A percentile compares a stretch with the other conserved stretches of the same genome.
Conservation (phyloP, 805 yeast genomes). For the Candida xyloterini region DNA sequence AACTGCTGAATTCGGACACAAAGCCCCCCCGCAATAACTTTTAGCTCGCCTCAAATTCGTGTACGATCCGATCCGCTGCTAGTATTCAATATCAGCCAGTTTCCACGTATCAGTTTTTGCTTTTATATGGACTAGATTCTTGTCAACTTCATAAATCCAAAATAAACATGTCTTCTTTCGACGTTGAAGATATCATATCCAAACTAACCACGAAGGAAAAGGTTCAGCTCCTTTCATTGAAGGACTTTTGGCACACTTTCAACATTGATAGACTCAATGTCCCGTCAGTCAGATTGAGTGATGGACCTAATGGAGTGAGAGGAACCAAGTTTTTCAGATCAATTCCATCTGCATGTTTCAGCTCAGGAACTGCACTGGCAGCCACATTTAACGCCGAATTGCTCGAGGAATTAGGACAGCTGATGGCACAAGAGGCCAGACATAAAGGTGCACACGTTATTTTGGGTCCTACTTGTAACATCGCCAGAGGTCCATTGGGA, state of each 20-base stretch:
- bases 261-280: conserved; percentile 34
- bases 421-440: conserved; percentile 46
- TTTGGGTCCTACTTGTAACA: conserved; percentile 39
- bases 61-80: too few species aligned
- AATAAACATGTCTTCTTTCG: conserved; percentile 13
- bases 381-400: conserved; percentile 43
- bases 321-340: conserved; percentile 43
- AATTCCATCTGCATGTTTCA: conserved; percentile 44
- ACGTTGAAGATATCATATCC: conserved; percentile 22
- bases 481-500: conserved; percentile 45
- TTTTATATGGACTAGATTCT: too few species aligned
- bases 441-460: conserved; percentile 43
- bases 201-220: conserved; percentile 32
- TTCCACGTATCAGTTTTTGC: too few species aligned
- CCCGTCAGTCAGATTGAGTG: conserved; percentile 37
- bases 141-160: too few species aligned
- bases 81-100: too few species aligned
- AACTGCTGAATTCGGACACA: too few species aligned
- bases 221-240: conserved; percentile 28
- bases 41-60: too few species aligned
- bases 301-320: conserved; percentile 50
- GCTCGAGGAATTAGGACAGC: conserved; percentile 37
- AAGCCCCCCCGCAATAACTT: too few species aligned
- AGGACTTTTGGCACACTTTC: conserved; percentile 43
- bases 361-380: conserved; percentile 47